These are phyloP conservation scores for Lactarius trivialis DNA, from an alignment of 768 basidiomycete genomes.

Conservation along the genomic window DNA sequence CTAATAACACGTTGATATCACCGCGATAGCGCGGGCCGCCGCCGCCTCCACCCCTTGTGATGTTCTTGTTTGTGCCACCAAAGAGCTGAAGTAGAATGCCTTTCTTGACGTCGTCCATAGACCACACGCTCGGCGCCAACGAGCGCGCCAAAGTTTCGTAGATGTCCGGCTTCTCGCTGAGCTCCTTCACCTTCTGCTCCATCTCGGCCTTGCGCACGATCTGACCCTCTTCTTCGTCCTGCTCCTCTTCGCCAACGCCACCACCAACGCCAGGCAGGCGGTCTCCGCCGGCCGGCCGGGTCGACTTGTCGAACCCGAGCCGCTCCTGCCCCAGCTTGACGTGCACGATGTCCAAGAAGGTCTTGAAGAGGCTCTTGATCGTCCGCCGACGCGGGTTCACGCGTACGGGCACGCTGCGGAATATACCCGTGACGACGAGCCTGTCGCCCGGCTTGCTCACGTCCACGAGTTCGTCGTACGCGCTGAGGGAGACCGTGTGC, in stretches of 20 bases:
- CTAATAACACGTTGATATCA: constrained; percentile 95
- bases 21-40: constrained; percentile 96
- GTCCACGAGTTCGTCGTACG: constrained; percentile 98
- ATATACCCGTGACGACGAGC: constrained; percentile 86
- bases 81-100: constrained; percentile 94
- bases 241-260: constrained; percentile 58
- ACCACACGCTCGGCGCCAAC: constrained; percentile 93
- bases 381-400: constrained; percentile 88
- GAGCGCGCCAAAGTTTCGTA: constrained; percentile 82
- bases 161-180: constrained; percentile 70
- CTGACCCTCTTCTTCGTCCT: constrained; percentile 38
- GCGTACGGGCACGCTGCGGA: constrained; percentile 90
- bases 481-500: constrained; percentile 92
- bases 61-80: constrained; percentile 96
- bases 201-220: constrained; percentile 55
- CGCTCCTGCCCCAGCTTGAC: constrained; percentile 64
- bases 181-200: constrained; percentile 67
- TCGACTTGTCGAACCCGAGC: constrained; percentile 74
- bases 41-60: constrained; percentile 86
- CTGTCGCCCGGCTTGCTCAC: constrained; percentile 95
- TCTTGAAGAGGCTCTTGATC: constrained; percentile 95
- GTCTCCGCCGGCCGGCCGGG: constrained; percentile 63
- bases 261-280: constrained; percentile 63
- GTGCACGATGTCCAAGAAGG: constrained; percentile 93
- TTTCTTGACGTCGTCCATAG: constrained; percentile 99